Evolutionary conservation across 805 yeast genomes (phyloP), one percentile per base, ranked within the genome.

Genomic region (Vanderwaltozyma tropicalis): DNA sequence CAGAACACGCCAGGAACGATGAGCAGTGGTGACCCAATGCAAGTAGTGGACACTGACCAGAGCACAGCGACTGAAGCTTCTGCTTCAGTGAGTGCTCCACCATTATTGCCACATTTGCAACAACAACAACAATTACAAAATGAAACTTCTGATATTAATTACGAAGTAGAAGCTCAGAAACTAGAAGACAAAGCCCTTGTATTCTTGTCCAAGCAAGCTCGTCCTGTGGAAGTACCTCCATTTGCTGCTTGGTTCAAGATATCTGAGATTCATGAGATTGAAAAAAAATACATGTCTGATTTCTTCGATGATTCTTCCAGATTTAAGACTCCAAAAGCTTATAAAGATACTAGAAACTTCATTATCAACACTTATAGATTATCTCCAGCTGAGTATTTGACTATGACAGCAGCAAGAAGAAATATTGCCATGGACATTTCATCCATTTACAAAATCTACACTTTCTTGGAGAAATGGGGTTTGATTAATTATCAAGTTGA

Each of bases 391-490:
- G 96, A 88, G 57, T 87, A 84, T 52, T 65, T 88, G 30, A 83
- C 96, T 0, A 78, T 85, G 41, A 88, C 96, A 0, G 94, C 96
- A 0, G 82, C 87, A 40, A 76, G 97, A 56, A 76, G 96, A 49
- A 85, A 85, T 49, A 68, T 88, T 41, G 87, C 85, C 11, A 94
- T 95, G 39, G 96, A 88, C 64, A 95, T 86, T 7, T 88, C 94
- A 2, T 75, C 95, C 0, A 71, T 88, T 42, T 73, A 87, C 68
- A 74, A 95, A 44, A 76, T 88, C 5, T 95, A 85, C 53, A 71
- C 79, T 36, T 87, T 88, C 54, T 63, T 88, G 40, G 84, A 77
- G 48, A 82, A 81, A 57, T 88, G 96, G 96, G 96, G 96, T 0
- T 67, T 88, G 37, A 84, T 88, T 37, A 88, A 88, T 60, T 88